Conservation (phyloP, 768 basidiomycete species). For the Leccinum broughii region DNA sequence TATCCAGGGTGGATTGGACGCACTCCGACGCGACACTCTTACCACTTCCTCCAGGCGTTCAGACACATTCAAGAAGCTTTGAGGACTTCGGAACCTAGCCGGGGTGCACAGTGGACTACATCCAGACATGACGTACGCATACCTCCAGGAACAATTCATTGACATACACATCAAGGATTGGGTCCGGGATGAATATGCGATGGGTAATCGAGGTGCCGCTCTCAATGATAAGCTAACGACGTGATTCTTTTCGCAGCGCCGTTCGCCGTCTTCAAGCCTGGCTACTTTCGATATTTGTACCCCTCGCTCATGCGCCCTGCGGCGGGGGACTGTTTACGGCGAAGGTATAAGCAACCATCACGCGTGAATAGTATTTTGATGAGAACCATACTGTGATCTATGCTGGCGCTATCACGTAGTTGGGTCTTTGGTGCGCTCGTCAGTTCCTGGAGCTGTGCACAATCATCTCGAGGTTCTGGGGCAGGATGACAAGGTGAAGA, state of each 20-base stretch:
- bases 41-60: background rate
- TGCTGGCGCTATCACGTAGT: slow-evolving; percentile 10
- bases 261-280: slow-evolving; percentile 40
- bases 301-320: slow-evolving; percentile 30
- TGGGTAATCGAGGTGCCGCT: slow-evolving; percentile 28
- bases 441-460: slow-evolving; percentile 36
- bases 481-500: slow-evolving; percentile 8
- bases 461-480: slow-evolving; percentile 19
- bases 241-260: slow-evolving; percentile 28
- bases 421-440: slow-evolving; percentile 43
- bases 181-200: slow-evolving; percentile 31
- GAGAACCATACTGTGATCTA: background rate
- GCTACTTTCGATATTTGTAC: slow-evolving; percentile 36
- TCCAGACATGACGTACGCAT: slow-evolving; percentile 8
- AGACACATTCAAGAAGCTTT: slow-evolving; percentile 7
- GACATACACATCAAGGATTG: slow-evolving; percentile 35
- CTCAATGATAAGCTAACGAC: background rate
- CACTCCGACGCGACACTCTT: background rate
- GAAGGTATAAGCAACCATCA: slow-evolving; percentile 35
- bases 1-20: background rate
- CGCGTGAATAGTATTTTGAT: slow-evolving; percentile 24
- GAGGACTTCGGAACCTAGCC: slow-evolving; percentile 9
- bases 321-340: slow-evolving; percentile 11
- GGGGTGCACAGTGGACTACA: background rate
- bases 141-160: slow-evolving; percentile 1